Base-by-base conservation (phyloP, 495 filamentous ascomycete genomes). In the Xylaria acuta region DNA sequence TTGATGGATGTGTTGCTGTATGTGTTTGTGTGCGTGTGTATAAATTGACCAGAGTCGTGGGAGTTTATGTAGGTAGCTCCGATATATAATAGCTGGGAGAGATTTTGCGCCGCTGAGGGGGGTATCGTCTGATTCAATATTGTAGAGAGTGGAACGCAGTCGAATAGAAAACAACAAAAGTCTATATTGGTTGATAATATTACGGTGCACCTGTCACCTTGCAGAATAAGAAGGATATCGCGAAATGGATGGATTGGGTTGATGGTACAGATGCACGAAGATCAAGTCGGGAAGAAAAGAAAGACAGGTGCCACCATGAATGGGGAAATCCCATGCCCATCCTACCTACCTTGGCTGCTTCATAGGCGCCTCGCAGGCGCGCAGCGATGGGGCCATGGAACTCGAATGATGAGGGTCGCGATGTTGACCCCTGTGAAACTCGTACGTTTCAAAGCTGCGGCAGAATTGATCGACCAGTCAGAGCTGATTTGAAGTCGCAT, bases 381-480 rank as follows among this genome's bases (percentile, higher is more conserved):
- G 30, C 32, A 38, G 5, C 27, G 27, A 65, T 65, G 63, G 64
- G 64, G 32, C 64, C 45, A 53, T 20, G 45, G 5, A 34, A 47
- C 67, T 70, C 54, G 67, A 70, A 60, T 47, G 54, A 62, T 62
- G 67, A 56, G 56, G 58, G 56, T 38, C 40, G 67, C 32, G 67
- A 62, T n/a, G 27, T 27, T 20, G 27, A 62, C 53, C 54, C 67
- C 67, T 70, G 67, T 70, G 75, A 79, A 79, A 75, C 75, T 76
- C 72, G 51, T 63, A 69, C 74, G 82, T 82, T 84, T 83, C 83
- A 83, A 78, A 73, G 49, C 71, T 82, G 81, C 76, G 74, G 73
- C 81, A 82, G 80, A 80, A 76, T 81, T 74, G 80, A 76, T 74
- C 69, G 76, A 77, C 80, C 71, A 78, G 76, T 73, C 60, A 78